Evolutionary conservation across 176 grass and related monocot genomes (phyloP), one percentile per base, ranked within the genome.

Genomic region (sorghum (Sorghum bicolor)): DNA sequence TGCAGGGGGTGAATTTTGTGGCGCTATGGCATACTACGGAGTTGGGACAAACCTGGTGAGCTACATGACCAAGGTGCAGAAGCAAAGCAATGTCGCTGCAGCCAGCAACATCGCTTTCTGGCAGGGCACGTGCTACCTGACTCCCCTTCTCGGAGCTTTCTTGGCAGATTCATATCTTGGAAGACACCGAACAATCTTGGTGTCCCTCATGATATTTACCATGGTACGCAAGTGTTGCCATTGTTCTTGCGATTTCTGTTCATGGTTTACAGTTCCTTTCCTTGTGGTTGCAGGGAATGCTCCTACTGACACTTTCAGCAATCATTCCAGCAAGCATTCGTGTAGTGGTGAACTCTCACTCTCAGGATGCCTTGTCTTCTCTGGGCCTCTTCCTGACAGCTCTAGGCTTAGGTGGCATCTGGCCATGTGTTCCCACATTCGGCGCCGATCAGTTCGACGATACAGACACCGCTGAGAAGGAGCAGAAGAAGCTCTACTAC

Each of bases 151-250:
- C 8, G 92, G 92, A 36, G 89, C 89, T 36, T 84, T 92, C 76
- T 83, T 94, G 77, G 92, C 92, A 71, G 92, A 94, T 85, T 79
- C 92, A 25, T 94, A 92, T 25, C 87, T 81, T 87, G 92, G 92
- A 45, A 84, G 70, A 26, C 86, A 94, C 70, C 69, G 82, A 64
- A 92, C 89, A 4, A 87, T 92, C 9, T 89, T 91, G 1, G 29
- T 84, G 24, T 92, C 81, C 3, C 64, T 88, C 11, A 73, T 78
- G 3, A 16, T 85, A 6, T 86, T 87, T 67, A 79, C 77, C n/a
- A 2, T 89, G 61, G 61, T 19, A 82, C 1, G 15, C 91, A 89
- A 74, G 89, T 80, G 9, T 45, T 40, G 32, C n/a, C n/a, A 62
- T 39, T 37, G 11, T 25, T 8, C 24, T 60, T 24, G n/a, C 3